phyloP scores from a whole-genome alignment of 345 rosid species.

The Dimocarpus longan region DNA sequence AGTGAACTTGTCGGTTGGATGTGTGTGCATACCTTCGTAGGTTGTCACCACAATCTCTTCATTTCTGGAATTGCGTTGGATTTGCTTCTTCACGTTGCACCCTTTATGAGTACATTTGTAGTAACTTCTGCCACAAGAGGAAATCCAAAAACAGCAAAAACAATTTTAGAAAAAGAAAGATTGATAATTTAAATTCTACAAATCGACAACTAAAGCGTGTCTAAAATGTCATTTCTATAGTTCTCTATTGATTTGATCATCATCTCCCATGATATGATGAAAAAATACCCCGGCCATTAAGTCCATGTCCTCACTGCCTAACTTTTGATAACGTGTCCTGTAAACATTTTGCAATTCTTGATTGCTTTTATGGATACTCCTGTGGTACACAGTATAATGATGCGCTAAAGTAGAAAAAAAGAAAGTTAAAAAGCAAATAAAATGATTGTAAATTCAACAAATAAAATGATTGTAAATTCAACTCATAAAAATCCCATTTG shows the following conservation, averaged over 20 bases:
- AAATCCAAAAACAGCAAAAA: not conserved
- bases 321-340: not conserved
- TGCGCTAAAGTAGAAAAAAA: not conserved
- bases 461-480: no score
- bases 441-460: not conserved
- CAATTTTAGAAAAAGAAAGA: not conserved
- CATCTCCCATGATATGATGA: no score
- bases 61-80: slow-evolving; percentile 45
- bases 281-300: not conserved
- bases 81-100: slow-evolving; percentile 57
- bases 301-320: not conserved
- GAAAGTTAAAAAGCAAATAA: not conserved
- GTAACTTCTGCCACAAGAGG: slow-evolving; percentile 43
- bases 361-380: not conserved
- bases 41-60: slow-evolving; percentile 51
- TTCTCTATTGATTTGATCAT: no score
- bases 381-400: not conserved
- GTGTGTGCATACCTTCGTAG: slow-evolving; percentile 50
- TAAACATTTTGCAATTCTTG: not conserved
- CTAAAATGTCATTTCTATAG: not conserved
- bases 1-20: slow-evolving; percentile 28
- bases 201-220: not conserved
- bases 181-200: not conserved
- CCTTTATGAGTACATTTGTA: slow-evolving; percentile 47
- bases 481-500: not conserved